Evolutionary conservation across 1,139 yeast genomes (phyloP).

Genomic region (Taphrina pruni): DNA sequence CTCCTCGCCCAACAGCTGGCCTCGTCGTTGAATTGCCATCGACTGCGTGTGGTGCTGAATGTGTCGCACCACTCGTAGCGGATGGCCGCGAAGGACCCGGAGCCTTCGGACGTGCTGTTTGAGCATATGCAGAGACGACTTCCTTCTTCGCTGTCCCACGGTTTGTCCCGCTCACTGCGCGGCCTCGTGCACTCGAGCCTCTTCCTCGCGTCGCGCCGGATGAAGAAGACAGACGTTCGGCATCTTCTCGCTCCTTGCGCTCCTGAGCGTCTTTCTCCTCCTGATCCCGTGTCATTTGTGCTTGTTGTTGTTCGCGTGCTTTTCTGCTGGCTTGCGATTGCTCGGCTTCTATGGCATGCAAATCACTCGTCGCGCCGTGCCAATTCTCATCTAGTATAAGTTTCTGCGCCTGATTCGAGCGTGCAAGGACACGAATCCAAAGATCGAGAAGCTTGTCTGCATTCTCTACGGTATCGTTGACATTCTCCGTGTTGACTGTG

Average conservation of each 20-base stretch:
- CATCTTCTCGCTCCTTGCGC: conserved; percentile 19
- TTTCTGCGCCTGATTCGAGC: conserved; percentile 31
- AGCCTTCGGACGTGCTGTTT: conserved; percentile 21
- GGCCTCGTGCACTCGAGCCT: conserved; percentile 14
- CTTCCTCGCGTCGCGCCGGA: conserved; percentile 16
- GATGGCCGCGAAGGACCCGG: background rate
- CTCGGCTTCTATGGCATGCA: conserved; percentile 35
- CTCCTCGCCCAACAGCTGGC: conserved; percentile 13
- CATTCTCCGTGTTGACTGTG: conserved; percentile 19
- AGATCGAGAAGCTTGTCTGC: conserved; percentile 34
- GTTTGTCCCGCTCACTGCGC: conserved; percentile 8
- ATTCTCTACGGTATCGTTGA: conserved; percentile 18
- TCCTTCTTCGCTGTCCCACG: conserved; percentile 22
- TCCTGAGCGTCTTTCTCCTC: conserved; percentile 25
- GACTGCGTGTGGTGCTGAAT: background rate
- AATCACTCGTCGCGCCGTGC: conserved; percentile 40
- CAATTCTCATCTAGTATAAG: conserved; percentile 31
- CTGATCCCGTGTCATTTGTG: conserved; percentile 19
- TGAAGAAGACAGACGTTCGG: conserved; percentile 13
- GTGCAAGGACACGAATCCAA: conserved; percentile 39
- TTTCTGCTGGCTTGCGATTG: conserved; percentile 16
- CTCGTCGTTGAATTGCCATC: background rate
- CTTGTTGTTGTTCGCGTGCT: conserved; percentile 25
- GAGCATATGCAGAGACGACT: conserved; percentile 38
- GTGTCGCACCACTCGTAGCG: conserved; percentile 3